Conservation (phyloP, 1,284 basidiomycete genomes). For the Moniliophthora roreri region DNA sequence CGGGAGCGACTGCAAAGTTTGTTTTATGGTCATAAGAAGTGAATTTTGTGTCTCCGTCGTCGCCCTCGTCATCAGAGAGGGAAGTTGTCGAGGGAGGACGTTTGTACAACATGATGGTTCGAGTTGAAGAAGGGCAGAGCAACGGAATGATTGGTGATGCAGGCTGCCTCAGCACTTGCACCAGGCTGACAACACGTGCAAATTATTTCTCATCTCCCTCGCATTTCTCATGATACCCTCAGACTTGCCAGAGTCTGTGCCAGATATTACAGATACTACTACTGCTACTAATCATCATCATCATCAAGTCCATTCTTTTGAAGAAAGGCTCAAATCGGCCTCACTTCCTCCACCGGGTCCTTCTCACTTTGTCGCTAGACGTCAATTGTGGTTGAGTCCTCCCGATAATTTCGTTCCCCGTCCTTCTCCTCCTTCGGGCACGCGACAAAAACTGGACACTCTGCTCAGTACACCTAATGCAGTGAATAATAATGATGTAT, state of each 20-base stretch:
- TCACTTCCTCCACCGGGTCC: slow-evolving; percentile 62
- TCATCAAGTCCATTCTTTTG: slow-evolving; percentile 29
- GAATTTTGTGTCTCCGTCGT: slow-evolving; percentile 60
- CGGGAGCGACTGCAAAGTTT: slow-evolving; percentile 50
- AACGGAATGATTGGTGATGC: neutral
- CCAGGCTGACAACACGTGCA: slow-evolving; percentile 1
- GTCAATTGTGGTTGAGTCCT: slow-evolving; percentile 54
- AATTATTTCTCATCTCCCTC: neutral
- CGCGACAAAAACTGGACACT: slow-evolving; percentile 51
- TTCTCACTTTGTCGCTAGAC: slow-evolving; percentile 57
- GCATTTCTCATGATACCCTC: slow-evolving; percentile 2
- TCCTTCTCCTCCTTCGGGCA: slow-evolving; percentile 29
- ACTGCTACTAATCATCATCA: no score
- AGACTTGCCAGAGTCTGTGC: no score
- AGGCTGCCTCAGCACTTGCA: neutral
- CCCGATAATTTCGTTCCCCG: slow-evolving; percentile 6
- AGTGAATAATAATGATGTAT: slow-evolving; percentile 49
- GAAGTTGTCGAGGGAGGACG: slow-evolving; percentile 50
- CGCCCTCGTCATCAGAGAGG: slow-evolving; percentile 65
- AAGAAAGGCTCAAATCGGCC: slow-evolving; percentile 35
- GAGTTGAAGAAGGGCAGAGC: neutral
- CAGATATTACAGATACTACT: neutral
- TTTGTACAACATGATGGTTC: slow-evolving; percentile 14
- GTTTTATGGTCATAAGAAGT: slow-evolving; percentile 40
- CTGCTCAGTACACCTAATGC: slow-evolving; percentile 49